Evolutionary conservation across 2,329 filamentous ascomycete genomes (phyloP), one percentile per base, ranked within the genome.

Genomic region (Fusarium incarnatum): DNA sequence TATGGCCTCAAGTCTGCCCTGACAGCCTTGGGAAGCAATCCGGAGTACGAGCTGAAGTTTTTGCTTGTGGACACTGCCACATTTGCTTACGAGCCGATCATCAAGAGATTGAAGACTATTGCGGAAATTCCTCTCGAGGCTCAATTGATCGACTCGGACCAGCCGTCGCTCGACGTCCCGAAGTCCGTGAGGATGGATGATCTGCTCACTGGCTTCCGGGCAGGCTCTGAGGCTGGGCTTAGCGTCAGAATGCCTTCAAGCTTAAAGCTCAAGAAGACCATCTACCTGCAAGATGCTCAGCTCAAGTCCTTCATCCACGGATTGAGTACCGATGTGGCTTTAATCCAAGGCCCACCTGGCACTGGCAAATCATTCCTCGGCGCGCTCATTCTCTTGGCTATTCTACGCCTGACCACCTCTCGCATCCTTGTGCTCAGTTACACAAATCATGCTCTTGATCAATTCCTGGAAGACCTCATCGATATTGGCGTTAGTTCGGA

Each of bases 281-380:
- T 76, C 0, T 12, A 18, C 0, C 46, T 79, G 1, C 27, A 63
- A 6, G 73, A 65, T 7, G 78, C 89, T 0, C 91, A 94, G 70
- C 78, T 84, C 0, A 70, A 80, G 1, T 89, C 90, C 2, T 75
- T 94, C 1, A 64, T 87, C 5, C 77, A 83, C 18, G 87, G 87
- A 0, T 71, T 94, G 0, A 79, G 76, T 0, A 84, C 84, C 10
- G 77, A 79, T 1, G 77, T 93, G 0, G 88, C 87, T 49, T 76
- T 90, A 0, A 91, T 94, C 3, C 91, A 93, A 80, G 92, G 92
- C 0, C 92, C 92, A 2, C 92, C 92, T 70, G 91, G 90, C 0
- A 94, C 91, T 0, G 92, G 92, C 2, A 94, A 94, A 70, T 93
- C 91, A 0, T 92, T 92, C 66, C 85, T 93, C 5, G 92, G 92